These are phyloP conservation scores for Lodderomyces theae DNA, from an alignment of 1,139 yeast genomes.

Conservation along the genomic window DNA sequence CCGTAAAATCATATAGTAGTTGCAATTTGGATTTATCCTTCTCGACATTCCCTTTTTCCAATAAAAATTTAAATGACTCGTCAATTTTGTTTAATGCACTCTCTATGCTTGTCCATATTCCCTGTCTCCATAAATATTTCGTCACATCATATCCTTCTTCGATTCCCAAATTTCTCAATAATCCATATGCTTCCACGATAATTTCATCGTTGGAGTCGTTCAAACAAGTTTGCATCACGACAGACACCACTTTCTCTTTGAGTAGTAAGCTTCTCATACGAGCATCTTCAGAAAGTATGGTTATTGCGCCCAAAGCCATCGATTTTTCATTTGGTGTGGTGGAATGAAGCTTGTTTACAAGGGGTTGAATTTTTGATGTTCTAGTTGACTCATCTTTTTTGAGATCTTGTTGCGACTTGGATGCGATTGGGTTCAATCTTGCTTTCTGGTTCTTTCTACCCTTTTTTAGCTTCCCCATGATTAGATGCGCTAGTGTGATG, in stretches of 20 bases:
- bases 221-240: constrained; percentile 61
- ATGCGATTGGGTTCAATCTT: constrained; percentile 49
- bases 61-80: constrained; percentile 45
- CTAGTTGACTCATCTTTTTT: constrained; percentile 49
- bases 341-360: constrained; percentile 63
- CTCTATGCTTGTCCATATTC: constrained; percentile 64
- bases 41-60: constrained; percentile 18
- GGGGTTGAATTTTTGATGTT: constrained; percentile 60
- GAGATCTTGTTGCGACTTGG: constrained; percentile 20
- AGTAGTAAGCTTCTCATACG: constrained; percentile 60
- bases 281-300: constrained; percentile 67
- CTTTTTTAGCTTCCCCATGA: constrained; percentile 75
- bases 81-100: constrained; percentile 49
- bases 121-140: constrained; percentile 70
- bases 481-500: no score
- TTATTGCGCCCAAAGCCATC: constrained; percentile 73
- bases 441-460: constrained; percentile 59
- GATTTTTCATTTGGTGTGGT: constrained; percentile 69
- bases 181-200: constrained; percentile 75
- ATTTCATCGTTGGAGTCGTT: constrained; percentile 71
- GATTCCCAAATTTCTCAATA: constrained; percentile 72
- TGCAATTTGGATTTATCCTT: constrained; percentile 43
- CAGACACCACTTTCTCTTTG: constrained; percentile 66
- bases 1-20: constrained; percentile 63
- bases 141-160: constrained; percentile 91